Conservation (phyloP, 75 land plant species). For the Pseudotsuga menziesii region DNA sequence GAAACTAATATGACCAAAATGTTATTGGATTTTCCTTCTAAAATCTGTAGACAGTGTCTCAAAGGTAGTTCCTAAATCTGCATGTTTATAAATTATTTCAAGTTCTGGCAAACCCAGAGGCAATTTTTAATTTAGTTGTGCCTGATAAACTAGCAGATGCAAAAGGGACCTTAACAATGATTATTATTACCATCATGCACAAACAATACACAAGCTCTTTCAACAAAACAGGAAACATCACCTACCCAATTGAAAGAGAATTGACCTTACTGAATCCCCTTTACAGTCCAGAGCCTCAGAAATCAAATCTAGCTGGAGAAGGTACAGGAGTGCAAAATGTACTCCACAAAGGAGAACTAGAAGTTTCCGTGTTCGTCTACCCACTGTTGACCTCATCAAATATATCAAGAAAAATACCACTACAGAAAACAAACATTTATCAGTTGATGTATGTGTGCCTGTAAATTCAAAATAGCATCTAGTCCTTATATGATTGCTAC, state of each 20-base stretch:
- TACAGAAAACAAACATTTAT: constrained; percentile 20
- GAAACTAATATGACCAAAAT: background rate
- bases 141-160: background rate
- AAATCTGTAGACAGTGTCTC: no score
- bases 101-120: no score
- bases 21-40: background rate
- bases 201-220: background rate
- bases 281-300: constrained; percentile 38
- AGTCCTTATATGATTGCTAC: background rate
- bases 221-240: background rate
- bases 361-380: constrained; percentile 45
- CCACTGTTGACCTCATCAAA: constrained; percentile 69
- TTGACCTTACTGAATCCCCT: constrained; percentile 37
- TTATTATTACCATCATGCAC: background rate
- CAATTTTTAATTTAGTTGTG: background rate
- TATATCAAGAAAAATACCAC: constrained; percentile 85
- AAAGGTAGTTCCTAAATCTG: background rate
- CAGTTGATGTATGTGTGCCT: background rate
- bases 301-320: constrained; percentile 66
- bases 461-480: background rate
- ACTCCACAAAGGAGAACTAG: constrained; percentile 81
- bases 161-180: background rate
- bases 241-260: constrained; percentile 79
- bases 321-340: constrained; percentile 83
- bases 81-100: background rate